Evolutionary conservation across 2,329 filamentous ascomycete species (phyloP).

Genomic region (Claviceps monticola): DNA sequence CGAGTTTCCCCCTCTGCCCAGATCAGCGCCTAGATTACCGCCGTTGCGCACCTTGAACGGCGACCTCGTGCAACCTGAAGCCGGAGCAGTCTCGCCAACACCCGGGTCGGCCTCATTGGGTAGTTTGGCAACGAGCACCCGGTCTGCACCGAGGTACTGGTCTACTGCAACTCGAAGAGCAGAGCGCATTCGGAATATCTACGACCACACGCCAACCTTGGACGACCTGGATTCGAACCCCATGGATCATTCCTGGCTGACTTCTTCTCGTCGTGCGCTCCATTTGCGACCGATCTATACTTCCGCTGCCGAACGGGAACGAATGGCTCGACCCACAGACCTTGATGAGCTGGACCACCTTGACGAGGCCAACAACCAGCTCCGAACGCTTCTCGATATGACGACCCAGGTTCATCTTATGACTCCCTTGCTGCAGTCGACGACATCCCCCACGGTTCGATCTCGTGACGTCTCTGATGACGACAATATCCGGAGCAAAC

Average conservation of each 20-base stretch:
- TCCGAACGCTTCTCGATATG: constrained; percentile 29
- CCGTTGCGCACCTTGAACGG: constrained; percentile 18
- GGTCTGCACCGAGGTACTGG: constrained; percentile 10
- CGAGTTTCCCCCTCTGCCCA: constrained; percentile 19
- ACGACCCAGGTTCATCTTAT: constrained; percentile 18
- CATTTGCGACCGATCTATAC: constrained; percentile 14
- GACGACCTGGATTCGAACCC: constrained; percentile 15
- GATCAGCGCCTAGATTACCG: constrained; percentile 15
- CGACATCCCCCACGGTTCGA: constrained; percentile 21
- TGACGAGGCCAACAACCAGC: constrained; percentile 29
- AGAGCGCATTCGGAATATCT: constrained; percentile 22
- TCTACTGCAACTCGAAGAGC: constrained; percentile 18
- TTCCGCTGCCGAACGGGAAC: background rate
- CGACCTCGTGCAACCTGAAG: constrained; percentile 14
- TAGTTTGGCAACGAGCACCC: background rate
- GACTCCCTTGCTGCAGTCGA: constrained; percentile 17
- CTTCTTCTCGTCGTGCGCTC: constrained; percentile 12
- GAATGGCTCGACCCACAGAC: constrained; percentile 11
- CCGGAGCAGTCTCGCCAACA: constrained; percentile 5
- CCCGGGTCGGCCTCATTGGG: background rate
- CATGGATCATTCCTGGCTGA: constrained; percentile 15
- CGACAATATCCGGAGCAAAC: constrained; percentile 44
- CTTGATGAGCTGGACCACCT: constrained; percentile 26
- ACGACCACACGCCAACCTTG: constrained; percentile 14
- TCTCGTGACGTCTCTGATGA: constrained; percentile 29